A percentile compares a stretch with the other conserved stretches of the same genome.
Evolutionary conservation across 352 stramenopile genomes (phyloP).

Genomic region (Phytophthora capsici): DNA sequence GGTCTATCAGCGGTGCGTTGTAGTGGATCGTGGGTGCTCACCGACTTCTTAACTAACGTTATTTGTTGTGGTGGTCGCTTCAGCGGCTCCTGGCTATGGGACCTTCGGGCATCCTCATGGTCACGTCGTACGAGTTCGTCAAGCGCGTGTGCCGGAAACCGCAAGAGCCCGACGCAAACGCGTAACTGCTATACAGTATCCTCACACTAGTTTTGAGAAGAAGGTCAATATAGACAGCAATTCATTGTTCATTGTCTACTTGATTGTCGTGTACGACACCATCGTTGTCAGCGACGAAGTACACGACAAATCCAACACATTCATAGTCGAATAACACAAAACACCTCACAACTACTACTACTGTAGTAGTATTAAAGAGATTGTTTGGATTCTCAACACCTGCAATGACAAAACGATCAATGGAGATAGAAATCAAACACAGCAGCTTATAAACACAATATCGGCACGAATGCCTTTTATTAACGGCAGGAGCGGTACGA

Average conservation of each 20-base stretch:
- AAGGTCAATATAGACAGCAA: conserved; percentile 6
- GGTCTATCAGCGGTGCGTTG: conserved; percentile 76
- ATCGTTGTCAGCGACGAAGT: no score
- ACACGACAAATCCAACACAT: no score
- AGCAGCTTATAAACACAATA: conserved; percentile 26
- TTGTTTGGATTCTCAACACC: no score
- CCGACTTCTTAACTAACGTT: neutral
- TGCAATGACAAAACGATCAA: no score
- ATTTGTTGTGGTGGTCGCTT: conserved; percentile 3
- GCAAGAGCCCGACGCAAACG: conserved; percentile 32
- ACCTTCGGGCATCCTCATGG: conserved; percentile 84
- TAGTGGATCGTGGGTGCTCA: neutral
- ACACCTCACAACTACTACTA: no score
- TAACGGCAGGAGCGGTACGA: conserved; percentile 30
- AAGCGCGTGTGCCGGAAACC: conserved; percentile 85
- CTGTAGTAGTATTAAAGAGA: no score
- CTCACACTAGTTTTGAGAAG: conserved; percentile 17
- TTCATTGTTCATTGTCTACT: conserved; percentile 5
- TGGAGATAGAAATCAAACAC: neutral
- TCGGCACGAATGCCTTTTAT: conserved; percentile 26
- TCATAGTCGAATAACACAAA: no score
- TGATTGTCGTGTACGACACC: no score
- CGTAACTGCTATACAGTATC: conserved; percentile 26
- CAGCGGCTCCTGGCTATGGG: conserved; percentile 85
- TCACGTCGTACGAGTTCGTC: conserved; percentile 91